These are phyloP conservation scores for Acrocalymma vagum DNA, from an alignment of 2,329 filamentous ascomycete genomes.

Conservation along the genomic window DNA sequence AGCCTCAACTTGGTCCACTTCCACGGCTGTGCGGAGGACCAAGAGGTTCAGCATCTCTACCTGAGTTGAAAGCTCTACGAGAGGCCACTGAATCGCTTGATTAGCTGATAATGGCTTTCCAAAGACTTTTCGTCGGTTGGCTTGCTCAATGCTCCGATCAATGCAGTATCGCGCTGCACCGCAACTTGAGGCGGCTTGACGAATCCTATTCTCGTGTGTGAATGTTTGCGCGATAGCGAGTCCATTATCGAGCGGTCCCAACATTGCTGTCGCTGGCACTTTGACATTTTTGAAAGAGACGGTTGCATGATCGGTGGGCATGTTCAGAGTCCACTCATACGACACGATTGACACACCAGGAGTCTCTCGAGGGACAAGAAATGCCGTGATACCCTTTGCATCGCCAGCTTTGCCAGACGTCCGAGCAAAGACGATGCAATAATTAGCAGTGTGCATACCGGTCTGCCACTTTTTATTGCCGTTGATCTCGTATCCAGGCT, in stretches of 20 bases:
- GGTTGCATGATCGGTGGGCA: slow-evolving; percentile 70
- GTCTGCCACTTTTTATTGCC: slow-evolving; percentile 71
- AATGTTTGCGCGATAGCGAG: slow-evolving; percentile 69
- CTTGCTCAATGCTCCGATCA: slow-evolving; percentile 62
- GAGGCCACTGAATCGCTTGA: slow-evolving; percentile 68
- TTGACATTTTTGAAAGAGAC: slow-evolving; percentile 61
- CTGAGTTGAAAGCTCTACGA: slow-evolving; percentile 68
- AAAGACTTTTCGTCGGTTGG: slow-evolving; percentile 60
- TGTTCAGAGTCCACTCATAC: slow-evolving; percentile 70
- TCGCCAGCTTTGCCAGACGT: slow-evolving; percentile 62
- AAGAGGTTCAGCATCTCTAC: slow-evolving; percentile 66
- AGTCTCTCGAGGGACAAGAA: slow-evolving; percentile 62
- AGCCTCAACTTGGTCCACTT: slow-evolving; percentile 68
- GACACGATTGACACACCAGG: slow-evolving; percentile 61
- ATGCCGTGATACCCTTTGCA: slow-evolving; percentile 65
- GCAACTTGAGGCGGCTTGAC: slow-evolving; percentile 66
- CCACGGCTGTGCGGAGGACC: slow-evolving; percentile 65
- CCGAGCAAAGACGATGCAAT: slow-evolving; percentile 67
- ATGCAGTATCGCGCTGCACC: slow-evolving; percentile 67
- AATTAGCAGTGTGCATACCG: slow-evolving; percentile 66
- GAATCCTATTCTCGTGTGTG: slow-evolving; percentile 69
- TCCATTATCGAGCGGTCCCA: slow-evolving; percentile 60
- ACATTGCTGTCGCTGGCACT: slow-evolving; percentile 59
- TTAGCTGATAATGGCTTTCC: slow-evolving; percentile 63
- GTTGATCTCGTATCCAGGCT: slow-evolving; percentile 54